Evolutionary conservation across 768 basidiomycete species (phyloP).

Genomic region (Suillus discolor): DNA sequence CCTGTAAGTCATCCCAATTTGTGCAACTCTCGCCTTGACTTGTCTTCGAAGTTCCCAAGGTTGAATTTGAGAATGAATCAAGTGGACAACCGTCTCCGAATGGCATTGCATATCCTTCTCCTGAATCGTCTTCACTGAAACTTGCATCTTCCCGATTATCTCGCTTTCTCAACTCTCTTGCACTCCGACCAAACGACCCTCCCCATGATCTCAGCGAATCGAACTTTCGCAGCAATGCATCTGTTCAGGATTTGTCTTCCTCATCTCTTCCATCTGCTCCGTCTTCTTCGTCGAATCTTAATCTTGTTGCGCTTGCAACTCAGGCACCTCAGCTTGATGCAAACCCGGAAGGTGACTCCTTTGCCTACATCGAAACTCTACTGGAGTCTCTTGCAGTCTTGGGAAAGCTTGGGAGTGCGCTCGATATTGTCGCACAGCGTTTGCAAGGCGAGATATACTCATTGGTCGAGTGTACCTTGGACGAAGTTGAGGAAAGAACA

Average conservation of each 20-base stretch:
- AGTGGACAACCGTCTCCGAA: slow-evolving; percentile 24
- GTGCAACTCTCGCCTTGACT: slow-evolving; percentile 10
- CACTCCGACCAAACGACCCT: slow-evolving; percentile 75
- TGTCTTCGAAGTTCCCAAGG: slow-evolving; percentile 54
- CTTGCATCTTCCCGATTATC: slow-evolving; percentile 53
- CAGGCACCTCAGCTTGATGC: slow-evolving; percentile 27
- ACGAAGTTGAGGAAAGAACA: slow-evolving; percentile 89
- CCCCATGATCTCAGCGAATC: slow-evolving; percentile 64
- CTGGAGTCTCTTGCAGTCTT: slow-evolving; percentile 92
- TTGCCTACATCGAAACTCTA: slow-evolving; percentile 89
- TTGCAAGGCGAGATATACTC: slow-evolving; percentile 81
- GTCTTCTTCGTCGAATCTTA: slow-evolving; percentile 26
- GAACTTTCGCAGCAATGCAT: slow-evolving; percentile 27
- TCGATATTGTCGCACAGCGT: slow-evolving; percentile 85
- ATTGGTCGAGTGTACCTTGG: slow-evolving; percentile 83
- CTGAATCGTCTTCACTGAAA: slow-evolving; percentile 41
- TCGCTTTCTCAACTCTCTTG: slow-evolving; percentile 65
- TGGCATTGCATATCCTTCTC: slow-evolving; percentile 23
- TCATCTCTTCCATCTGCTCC: slow-evolving; percentile 21
- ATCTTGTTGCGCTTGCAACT: slow-evolving; percentile 21
- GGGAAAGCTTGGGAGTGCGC: slow-evolving; percentile 80
- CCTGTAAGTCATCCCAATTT: slow-evolving; percentile 53
- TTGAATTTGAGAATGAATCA: slow-evolving; percentile 62
- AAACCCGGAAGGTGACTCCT: slow-evolving; percentile 93
- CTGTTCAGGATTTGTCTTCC: slow-evolving; percentile 21